A percentile compares a stretch with the other conserved stretches of the same genome.
phyloP scores from a whole-genome alignment of 345 rosid genomes.

The Arabidopsis suecica region DNA sequence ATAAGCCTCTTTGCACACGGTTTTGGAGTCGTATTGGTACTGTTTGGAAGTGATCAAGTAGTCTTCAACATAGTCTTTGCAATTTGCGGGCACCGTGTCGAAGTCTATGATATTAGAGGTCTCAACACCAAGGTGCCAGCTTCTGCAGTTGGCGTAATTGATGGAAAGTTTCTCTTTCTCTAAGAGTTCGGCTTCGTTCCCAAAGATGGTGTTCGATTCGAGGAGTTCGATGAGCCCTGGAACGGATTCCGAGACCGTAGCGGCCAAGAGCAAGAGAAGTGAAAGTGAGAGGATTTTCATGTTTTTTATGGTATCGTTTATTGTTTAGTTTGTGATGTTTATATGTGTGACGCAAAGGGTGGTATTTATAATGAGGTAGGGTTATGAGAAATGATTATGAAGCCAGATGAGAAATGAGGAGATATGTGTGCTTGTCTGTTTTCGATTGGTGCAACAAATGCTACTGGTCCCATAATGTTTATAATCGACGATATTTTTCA shows the following conservation, averaged over 20 bases:
- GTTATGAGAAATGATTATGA: neutral
- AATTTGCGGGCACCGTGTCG: conserved; percentile 52
- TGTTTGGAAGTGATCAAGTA: conserved; percentile 38
- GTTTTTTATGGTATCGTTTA: neutral
- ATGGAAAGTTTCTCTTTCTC: conserved; percentile 27
- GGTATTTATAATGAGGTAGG: conserved; percentile 24
- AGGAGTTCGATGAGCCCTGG: conserved; percentile 30
- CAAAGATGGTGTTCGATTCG: neutral
- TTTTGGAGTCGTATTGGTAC: conserved; percentile 55
- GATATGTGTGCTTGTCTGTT: neutral
- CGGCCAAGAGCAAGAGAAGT: conserved; percentile 39
- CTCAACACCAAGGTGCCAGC: conserved; percentile 76
- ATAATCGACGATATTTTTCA: neutral
- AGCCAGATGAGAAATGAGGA: neutral
- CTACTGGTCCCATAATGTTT: neutral
- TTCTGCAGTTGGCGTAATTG: conserved; percentile 49
- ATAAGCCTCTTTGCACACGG: conserved; percentile 47
- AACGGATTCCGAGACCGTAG: conserved; percentile 25
- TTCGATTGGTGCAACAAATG: neutral
- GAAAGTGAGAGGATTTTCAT: conserved; percentile 37
- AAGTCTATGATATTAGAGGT: conserved; percentile 56
- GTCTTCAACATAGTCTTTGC: conserved; percentile 59
- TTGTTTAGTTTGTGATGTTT: conserved; percentile 27
- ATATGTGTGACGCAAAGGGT: conserved; percentile 2
- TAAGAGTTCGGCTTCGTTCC: conserved; percentile 16